Percentiles rank a stretch among this genome's conserved stretches.
Evolutionary conservation across 176 grass and related monocot genomes (phyloP).

Genomic region (Oryza meridionalis): DNA sequence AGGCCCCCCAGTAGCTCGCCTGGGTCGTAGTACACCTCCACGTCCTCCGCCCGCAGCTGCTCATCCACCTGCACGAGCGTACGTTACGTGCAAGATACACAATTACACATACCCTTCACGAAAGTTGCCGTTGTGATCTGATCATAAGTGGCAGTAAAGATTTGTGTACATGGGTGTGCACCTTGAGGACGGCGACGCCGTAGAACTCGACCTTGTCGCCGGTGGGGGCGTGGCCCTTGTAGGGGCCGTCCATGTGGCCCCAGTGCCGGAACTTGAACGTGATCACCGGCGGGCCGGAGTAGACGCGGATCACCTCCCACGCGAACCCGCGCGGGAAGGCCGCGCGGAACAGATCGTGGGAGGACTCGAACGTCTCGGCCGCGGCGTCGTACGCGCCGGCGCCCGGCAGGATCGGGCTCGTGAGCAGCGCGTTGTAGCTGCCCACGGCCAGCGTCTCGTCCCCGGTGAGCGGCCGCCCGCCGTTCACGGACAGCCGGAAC

Average conservation of each 20-base stretch:
- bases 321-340: slow-evolving; percentile 86
- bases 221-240: slow-evolving; percentile 70
- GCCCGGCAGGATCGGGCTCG: slow-evolving; percentile 52
- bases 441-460: slow-evolving; percentile 75
- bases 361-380: slow-evolving; percentile 85
- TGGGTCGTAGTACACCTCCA: slow-evolving; percentile 87
- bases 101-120: neutral
- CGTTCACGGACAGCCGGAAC: slow-evolving; percentile 75
- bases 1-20: slow-evolving; percentile 76
- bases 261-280: slow-evolving; percentile 94
- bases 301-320: slow-evolving; percentile 80
- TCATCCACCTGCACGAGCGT: slow-evolving; percentile 63
- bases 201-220: slow-evolving; percentile 73
- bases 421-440: slow-evolving; percentile 94
- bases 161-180: neutral
- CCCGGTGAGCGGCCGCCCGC: slow-evolving; percentile 36
- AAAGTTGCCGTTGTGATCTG: neutral
- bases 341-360: slow-evolving; percentile 69
- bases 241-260: slow-evolving; percentile 77
- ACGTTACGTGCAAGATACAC: no score
- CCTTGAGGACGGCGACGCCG: slow-evolving; percentile 86
- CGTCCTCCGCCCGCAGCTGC: slow-evolving; percentile 72
- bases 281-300: slow-evolving; percentile 68
- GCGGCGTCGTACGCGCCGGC: slow-evolving; percentile 66
- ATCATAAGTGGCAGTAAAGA: neutral